Percentiles rank a stretch among this genome's conserved stretches.
Evolutionary conservation across 768 basidiomycete species (phyloP).

Genomic region (Leucocoprinus sp.): DNA sequence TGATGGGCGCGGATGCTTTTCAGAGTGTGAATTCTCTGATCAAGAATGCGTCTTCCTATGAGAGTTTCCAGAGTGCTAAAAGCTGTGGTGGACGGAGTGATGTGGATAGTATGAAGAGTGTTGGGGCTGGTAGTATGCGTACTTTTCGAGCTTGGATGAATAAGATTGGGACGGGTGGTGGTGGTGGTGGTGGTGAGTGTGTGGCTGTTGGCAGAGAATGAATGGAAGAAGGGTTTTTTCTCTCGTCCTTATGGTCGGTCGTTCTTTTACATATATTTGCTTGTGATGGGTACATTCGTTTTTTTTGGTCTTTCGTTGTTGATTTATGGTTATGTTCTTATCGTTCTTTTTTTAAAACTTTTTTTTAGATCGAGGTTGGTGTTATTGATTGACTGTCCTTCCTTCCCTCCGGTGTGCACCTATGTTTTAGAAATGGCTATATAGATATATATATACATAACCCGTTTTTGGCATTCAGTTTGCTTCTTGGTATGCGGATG

Average conservation of each 20-base stretch:
- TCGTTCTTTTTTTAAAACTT: not conserved
- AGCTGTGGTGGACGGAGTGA: slow-evolving; percentile 31
- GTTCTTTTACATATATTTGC: not conserved
- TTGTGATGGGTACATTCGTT: no score
- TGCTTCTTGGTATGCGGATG: no score
- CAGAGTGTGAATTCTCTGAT: not conserved
- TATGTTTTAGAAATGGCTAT: no score
- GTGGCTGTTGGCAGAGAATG: slow-evolving; percentile 10
- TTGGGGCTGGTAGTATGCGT: slow-evolving; percentile 19
- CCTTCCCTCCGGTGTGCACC: no score
- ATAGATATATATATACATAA: no score
- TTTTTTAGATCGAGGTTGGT: no score
- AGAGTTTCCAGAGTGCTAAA: slow-evolving; percentile 37
- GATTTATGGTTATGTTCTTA: slow-evolving; percentile 13
- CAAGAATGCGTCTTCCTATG: slow-evolving; percentile 31
- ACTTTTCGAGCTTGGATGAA: slow-evolving; percentile 35
- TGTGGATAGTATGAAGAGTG: slow-evolving; percentile 32
- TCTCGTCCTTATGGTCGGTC: not conserved
- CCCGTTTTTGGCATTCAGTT: no score
- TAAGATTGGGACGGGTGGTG: slow-evolving; percentile 18
- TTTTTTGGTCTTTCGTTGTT: slow-evolving; percentile 1
- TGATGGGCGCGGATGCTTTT: slow-evolving; percentile 1
- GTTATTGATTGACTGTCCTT: no score
- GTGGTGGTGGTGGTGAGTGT: not conserved
- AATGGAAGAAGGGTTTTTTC: slow-evolving; percentile 3